phyloP scores from a whole-genome alignment of 148 eudicot species.

The Camellia japonica region DNA sequence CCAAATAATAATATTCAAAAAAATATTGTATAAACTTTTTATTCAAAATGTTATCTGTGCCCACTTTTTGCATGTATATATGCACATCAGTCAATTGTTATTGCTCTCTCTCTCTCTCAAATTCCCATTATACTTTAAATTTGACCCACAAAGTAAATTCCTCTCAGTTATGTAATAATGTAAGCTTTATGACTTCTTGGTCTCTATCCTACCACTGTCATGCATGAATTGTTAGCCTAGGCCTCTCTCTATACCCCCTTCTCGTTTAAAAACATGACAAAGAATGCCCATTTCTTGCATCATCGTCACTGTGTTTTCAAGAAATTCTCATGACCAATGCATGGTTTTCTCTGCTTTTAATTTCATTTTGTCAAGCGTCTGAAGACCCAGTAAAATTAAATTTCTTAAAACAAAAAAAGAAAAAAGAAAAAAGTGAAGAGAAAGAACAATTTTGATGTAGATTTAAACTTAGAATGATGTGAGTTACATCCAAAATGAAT shows the following conservation, averaged over 20 bases:
- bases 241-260: too few species aligned
- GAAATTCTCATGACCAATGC: not conserved
- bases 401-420: too few species aligned
- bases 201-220: not conserved
- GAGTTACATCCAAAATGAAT: too few species aligned
- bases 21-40: too few species aligned
- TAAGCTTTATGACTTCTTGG: not conserved
- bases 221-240: not conserved
- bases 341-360: not conserved
- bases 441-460: too few species aligned
- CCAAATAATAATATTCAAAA: too few species aligned
- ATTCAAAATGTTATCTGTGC: not conserved
- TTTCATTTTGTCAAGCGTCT: not conserved
- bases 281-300: not conserved
- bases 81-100: too few species aligned
- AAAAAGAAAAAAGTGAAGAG: too few species aligned
- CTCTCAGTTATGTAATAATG: slow-evolving; percentile 9
- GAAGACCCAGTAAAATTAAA: too few species aligned
- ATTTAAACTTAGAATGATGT: too few species aligned
- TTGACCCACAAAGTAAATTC: slow-evolving; percentile 18
- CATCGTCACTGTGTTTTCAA: not conserved
- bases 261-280: too few species aligned
- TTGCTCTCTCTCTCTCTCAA: not conserved
- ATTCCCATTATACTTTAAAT: slow-evolving; percentile 9
- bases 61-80: not conserved